Percentiles rank a stretch among this genome's conserved stretches.
Evolutionary conservation across 139 green algal genomes (phyloP).

Genomic region (Picocystis salinarum): DNA sequence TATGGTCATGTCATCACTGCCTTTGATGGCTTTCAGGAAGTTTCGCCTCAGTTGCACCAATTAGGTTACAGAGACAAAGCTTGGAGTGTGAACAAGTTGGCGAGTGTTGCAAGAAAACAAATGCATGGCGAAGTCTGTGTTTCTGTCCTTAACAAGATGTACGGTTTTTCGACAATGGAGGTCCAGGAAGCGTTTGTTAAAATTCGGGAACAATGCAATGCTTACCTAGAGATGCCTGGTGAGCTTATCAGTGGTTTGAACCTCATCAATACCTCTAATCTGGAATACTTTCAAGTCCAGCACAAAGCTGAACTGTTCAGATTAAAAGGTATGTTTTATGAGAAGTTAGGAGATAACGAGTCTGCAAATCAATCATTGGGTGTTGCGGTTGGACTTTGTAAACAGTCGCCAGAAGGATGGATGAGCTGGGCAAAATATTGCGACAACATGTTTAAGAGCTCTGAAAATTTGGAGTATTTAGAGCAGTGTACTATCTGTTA

Average conservation of each 20-base stretch:
- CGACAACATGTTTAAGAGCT: slow-evolving; percentile 41
- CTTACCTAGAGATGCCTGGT: slow-evolving; percentile 30
- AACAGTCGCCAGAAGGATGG: slow-evolving; percentile 60
- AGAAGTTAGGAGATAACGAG: slow-evolving; percentile 23
- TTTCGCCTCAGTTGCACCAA: slow-evolving; percentile 48
- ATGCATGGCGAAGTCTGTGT: slow-evolving; percentile 17
- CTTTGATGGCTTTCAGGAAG: slow-evolving; percentile 35
- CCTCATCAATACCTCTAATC: slow-evolving; percentile 78
- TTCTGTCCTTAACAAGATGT: slow-evolving; percentile 72
- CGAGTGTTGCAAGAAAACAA: slow-evolving; percentile 54
- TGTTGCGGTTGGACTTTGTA: slow-evolving; percentile 38
- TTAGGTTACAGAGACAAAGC: slow-evolving; percentile 69
- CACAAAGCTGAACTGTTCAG: slow-evolving; percentile 82
- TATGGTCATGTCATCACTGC: slow-evolving; percentile 86
- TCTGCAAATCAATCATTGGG: slow-evolving; percentile 10
- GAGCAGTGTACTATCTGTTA: slow-evolving; percentile 50
- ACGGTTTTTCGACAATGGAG: slow-evolving; percentile 92
- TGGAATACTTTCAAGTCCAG: slow-evolving; percentile 84
- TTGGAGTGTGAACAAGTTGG: slow-evolving; percentile 85
- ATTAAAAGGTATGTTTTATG: slow-evolving; percentile 53
- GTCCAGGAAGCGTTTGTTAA: slow-evolving; percentile 97
- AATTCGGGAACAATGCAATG: slow-evolving; percentile 69
- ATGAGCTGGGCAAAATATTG: slow-evolving; percentile 75
- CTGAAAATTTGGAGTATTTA: neutral
- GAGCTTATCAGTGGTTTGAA: slow-evolving; percentile 58